Evolutionary conservation across 148 eudicot species (phyloP), one percentile per base, ranked within the genome.

Genomic region (Rhododendron vialii): DNA sequence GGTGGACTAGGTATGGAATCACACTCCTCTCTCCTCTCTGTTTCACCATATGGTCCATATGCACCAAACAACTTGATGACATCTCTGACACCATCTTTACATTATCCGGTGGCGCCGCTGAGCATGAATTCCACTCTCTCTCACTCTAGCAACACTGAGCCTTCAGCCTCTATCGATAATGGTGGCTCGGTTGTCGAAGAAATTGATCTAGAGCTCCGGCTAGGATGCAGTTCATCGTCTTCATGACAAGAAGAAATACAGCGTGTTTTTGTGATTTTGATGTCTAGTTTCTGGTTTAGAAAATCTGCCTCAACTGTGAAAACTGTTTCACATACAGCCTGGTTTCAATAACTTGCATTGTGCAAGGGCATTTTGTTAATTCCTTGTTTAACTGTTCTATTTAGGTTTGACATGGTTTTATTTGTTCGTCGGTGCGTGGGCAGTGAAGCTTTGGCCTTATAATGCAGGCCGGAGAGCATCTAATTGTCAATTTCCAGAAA

Each of bases 201-300:
- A 18, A 51, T 91, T 80, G 92, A 91, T 83, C 87, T 91, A 9
- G 91, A 91, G 86, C 89, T 91, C 24, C 88, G 92, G 38, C 82
- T 91, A 24, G 91, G 92, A 36, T 55, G 82, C 15, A 67, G 80
- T 48, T 87, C 80, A 20, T 84, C 86, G 1, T 63, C 84, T 12
- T 59, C 81, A 9, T 83, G 71, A 89, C 36, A 57, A 53, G 11
- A 28, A 76, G 47, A 35, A 61, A 26, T 74, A 53, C 18, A 2
- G 30, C 4, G 22, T 76, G 48, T 18, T 59, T 17, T 38, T 78
- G 80, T 57, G 53, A 11, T 7, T 86, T 69, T 41, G 35, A 65
- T 59, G 15, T 80, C 61, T 81, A 35, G 28, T 85, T 83, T 69
- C 43, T 28, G 82, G 38, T 83, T 26, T 77, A 74, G 61, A 63